Percentiles rank a stretch among this genome's conserved stretches.
Evolutionary conservation across 495 filamentous ascomycete species (phyloP).

Genomic region (Friedmanniomyces simplex): DNA sequence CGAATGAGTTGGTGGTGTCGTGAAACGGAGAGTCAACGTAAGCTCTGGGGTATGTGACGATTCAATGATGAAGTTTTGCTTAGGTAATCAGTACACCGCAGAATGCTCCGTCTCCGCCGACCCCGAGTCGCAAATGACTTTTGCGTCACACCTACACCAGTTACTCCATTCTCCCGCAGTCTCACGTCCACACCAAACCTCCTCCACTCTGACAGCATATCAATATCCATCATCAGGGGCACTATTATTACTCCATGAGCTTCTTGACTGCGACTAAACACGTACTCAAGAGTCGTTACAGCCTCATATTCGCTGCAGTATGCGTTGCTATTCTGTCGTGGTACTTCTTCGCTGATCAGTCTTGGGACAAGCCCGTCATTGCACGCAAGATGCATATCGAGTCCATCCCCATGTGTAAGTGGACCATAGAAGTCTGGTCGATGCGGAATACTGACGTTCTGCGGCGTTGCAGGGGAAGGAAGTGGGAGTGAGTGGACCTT

Average conservation of each 20-base stretch:
- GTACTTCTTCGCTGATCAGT: constrained; percentile 12
- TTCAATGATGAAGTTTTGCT: too few relatives aligned
- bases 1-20: too few relatives aligned
- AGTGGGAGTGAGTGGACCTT: constrained; percentile 37
- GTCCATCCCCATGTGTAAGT: constrained; percentile 96
- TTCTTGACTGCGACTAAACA: constrained; percentile 5
- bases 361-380: constrained; percentile 2
- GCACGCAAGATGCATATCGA: constrained; percentile 78
- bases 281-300: constrained; percentile 4
- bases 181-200: neutral
- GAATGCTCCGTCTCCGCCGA: too few relatives aligned
- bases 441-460: neutral
- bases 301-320: constrained; percentile 7
- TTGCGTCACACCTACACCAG: too few relatives aligned
- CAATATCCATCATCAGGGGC: neutral
- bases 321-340: constrained; percentile 9
- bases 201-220: neutral
- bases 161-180: neutral
- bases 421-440: neutral
- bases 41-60: too few relatives aligned
- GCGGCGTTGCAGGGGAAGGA: constrained; percentile 61
- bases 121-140: too few relatives aligned
- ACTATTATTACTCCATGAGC: constrained; percentile 11
- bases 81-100: too few relatives aligned
- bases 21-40: too few relatives aligned